Percentiles rank a stretch among this genome's conserved stretches.
Evolutionary conservation across 108 stramenopile species (phyloP).

Genomic region (Poteriospumella lacustris): DNA sequence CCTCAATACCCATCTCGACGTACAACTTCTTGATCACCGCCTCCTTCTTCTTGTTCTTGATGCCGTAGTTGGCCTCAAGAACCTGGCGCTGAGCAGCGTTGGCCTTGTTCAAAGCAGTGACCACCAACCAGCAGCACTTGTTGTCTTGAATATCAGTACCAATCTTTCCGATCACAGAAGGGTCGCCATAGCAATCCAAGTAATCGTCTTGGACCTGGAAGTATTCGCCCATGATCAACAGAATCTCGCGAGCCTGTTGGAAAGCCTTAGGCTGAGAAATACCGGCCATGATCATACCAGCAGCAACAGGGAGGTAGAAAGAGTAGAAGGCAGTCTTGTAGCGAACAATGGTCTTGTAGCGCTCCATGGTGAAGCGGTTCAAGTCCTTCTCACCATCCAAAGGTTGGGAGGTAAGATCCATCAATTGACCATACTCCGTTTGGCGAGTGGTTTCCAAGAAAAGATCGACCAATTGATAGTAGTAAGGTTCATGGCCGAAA

Average conservation of each 20-base stretch:
- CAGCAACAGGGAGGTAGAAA: slow-evolving; percentile 86
- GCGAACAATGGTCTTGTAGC: slow-evolving; percentile 68
- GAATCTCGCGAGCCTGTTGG: slow-evolving; percentile 61
- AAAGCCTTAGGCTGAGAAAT: slow-evolving; percentile 42
- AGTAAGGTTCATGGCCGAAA: slow-evolving; percentile 65
- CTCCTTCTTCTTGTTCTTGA: too few species aligned
- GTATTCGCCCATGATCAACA: slow-evolving; percentile 87
- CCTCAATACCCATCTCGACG: slow-evolving; percentile 67
- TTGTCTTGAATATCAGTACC: slow-evolving; percentile 99
- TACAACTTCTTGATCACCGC: slow-evolving; percentile 78
- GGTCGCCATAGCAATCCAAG: slow-evolving; percentile 89
- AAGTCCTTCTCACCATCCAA: slow-evolving; percentile 49
- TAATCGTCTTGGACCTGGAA: slow-evolving; percentile 99
- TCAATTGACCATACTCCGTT: slow-evolving; percentile 93
- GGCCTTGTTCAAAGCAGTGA: slow-evolving; percentile 63
- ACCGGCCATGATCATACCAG: slow-evolving; percentile 64
- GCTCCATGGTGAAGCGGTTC: slow-evolving; percentile 35
- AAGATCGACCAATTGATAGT: slow-evolving; percentile 70
- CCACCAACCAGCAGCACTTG: slow-evolving; percentile 98
- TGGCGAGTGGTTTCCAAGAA: slow-evolving; percentile 68
- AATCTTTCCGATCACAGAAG: slow-evolving; percentile 89
- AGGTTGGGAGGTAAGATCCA: slow-evolving; percentile 72
- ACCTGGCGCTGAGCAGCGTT: slow-evolving; percentile 37
- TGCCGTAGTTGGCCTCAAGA: slow-evolving; percentile 69
- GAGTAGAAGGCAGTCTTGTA: slow-evolving; percentile 99